Evolutionary conservation across 106 monocot genomes (phyloP).

Genomic region (Agapanthus africanus): DNA sequence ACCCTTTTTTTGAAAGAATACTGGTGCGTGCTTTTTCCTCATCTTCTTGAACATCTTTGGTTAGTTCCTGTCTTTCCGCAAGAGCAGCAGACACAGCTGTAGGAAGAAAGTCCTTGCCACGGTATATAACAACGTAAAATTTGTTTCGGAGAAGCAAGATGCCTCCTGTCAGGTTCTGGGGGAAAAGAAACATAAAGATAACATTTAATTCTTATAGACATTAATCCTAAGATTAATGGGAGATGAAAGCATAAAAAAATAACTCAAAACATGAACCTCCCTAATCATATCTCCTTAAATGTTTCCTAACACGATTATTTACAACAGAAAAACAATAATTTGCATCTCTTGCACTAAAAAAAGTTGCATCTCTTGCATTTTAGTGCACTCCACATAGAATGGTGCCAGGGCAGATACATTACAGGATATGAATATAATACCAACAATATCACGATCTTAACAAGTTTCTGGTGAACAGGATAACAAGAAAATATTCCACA

Average conservation of each 20-base stretch:
- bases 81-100: constrained; percentile 63
- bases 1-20: no score
- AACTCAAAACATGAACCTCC: background rate
- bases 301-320: background rate
- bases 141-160: constrained; percentile 86
- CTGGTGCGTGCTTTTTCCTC: constrained; percentile 63
- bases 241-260: background rate
- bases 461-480: background rate
- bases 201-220: no score
- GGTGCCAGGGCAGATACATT: background rate
- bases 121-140: constrained; percentile 93
- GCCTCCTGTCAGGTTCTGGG: constrained; percentile 83
- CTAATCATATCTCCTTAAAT: no score
- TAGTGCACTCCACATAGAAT: background rate
- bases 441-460: background rate
- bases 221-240: background rate
- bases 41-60: constrained; percentile 66
- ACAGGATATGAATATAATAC: background rate
- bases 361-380: background rate
- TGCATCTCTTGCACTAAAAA: no score
- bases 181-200: background rate
- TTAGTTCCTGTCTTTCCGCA: constrained; percentile 77
- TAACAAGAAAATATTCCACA: background rate
- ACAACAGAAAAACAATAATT: background rate
- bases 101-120: constrained; percentile 97